These are phyloP conservation scores for Ampelomyces quisqualis DNA, from an alignment of 2,329 filamentous ascomycete species.

Conservation along the genomic window DNA sequence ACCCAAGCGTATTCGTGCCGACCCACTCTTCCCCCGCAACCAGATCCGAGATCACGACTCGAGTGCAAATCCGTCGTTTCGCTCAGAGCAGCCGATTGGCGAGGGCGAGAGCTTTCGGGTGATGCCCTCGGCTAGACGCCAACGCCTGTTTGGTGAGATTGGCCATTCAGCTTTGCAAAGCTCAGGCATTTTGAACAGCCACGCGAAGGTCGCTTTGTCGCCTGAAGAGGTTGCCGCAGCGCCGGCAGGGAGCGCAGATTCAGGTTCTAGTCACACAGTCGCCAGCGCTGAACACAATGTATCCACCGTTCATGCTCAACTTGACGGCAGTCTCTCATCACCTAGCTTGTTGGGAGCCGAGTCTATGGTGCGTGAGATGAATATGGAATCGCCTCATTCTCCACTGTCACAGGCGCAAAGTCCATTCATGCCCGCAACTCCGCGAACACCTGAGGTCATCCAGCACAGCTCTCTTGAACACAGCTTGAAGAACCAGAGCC, in stretches of 20 bases:
- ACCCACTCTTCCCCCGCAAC: slow-evolving; percentile 41
- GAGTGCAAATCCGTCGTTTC: slow-evolving; percentile 43
- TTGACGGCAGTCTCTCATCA: slow-evolving; percentile 33
- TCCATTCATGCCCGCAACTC: slow-evolving; percentile 42
- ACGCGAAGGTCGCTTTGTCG: slow-evolving; percentile 34
- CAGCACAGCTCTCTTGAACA: slow-evolving; percentile 38
- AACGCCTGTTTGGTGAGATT: slow-evolving; percentile 63
- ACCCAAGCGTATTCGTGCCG: slow-evolving; percentile 50
- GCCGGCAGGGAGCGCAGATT: slow-evolving; percentile 3
- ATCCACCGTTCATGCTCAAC: slow-evolving; percentile 20
- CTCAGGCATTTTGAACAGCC: slow-evolving; percentile 49
- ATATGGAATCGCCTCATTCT: slow-evolving; percentile 50
- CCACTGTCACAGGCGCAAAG: slow-evolving; percentile 40
- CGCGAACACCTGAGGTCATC: slow-evolving; percentile 39
- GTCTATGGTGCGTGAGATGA: slow-evolving; percentile 51
- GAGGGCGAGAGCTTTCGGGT: slow-evolving; percentile 33
- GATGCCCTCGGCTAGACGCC: slow-evolving; percentile 23
- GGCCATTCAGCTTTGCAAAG: slow-evolving; percentile 56
- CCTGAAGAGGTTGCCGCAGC: slow-evolving; percentile 14
- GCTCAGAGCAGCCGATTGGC: slow-evolving; percentile 32
- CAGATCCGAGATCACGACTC: slow-evolving; percentile 44
- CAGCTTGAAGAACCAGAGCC: slow-evolving; percentile 28
- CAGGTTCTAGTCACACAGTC: slow-evolving; percentile 10
- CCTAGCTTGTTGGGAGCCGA: slow-evolving; percentile 52
- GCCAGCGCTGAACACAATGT: slow-evolving; percentile 14